Evolutionary conservation across 202 grass and related monocot species (phyloP).

Genomic region (Hordeum pubiflorum): DNA sequence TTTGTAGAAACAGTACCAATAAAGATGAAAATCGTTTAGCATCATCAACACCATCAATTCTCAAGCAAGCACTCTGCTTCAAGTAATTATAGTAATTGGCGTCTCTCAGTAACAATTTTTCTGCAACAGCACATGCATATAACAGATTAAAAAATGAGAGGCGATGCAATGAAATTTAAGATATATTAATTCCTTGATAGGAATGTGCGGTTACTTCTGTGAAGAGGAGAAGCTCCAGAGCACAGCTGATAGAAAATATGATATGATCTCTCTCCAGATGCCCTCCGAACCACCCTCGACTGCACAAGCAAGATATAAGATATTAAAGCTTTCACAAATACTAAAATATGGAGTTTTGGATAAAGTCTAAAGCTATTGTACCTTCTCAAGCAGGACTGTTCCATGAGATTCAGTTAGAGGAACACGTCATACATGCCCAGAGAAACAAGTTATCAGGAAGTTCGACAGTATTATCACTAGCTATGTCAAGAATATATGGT

Average conservation of each 20-base stretch:
- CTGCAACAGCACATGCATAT: slow-evolving; percentile 44
- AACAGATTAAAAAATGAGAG: background rate
- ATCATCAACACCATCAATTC: slow-evolving; percentile 81
- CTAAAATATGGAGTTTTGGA: slow-evolving; percentile 2
- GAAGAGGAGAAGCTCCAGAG: slow-evolving; percentile 56
- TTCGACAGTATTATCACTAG: background rate
- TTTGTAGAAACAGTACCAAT: slow-evolving; percentile 48
- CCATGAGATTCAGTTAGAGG: slow-evolving; percentile 31
- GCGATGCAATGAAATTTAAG: background rate
- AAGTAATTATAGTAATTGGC: slow-evolving; percentile 76
- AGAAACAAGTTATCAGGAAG: slow-evolving; percentile 30
- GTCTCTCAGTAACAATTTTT: slow-evolving; percentile 73
- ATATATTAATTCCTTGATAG: background rate
- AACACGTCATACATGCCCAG: slow-evolving; percentile 23
- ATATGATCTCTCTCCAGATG: slow-evolving; percentile 78
- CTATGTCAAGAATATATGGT: slow-evolving; percentile 26
- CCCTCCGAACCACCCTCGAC: slow-evolving; percentile 88
- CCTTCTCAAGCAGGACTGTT: slow-evolving; percentile 95
- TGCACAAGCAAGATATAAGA: slow-evolving; percentile 34
- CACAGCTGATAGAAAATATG: slow-evolving; percentile 99
- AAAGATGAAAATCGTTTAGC: slow-evolving; percentile 59
- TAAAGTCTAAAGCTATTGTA: slow-evolving; percentile 24
- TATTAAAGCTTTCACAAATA: slow-evolving; percentile 13
- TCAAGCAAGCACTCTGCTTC: slow-evolving; percentile 81
- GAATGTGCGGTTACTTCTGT: slow-evolving; percentile 53